Conservation (phyloP, 176 grass and related monocot species). For the Lolium rigidum region DNA sequence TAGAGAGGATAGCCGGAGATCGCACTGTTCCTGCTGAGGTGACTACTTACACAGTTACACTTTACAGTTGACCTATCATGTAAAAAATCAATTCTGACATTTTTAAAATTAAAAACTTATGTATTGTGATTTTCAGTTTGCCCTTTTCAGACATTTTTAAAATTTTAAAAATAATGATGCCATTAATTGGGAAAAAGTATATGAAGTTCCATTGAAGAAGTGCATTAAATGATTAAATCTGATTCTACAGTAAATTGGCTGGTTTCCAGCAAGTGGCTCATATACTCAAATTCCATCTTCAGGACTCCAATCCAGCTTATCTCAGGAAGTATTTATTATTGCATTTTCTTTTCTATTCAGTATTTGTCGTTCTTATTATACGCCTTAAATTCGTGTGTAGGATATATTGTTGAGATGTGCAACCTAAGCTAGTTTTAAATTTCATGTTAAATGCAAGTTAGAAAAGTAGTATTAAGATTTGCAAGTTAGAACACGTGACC, state of each 20-base stretch:
- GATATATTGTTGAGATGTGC: background rate
- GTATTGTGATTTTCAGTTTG: slow-evolving; percentile 8
- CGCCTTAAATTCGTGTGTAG: slow-evolving; percentile 2
- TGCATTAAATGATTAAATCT: slow-evolving; percentile 2
- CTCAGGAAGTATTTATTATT: slow-evolving; percentile 8
- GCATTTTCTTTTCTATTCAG: background rate
- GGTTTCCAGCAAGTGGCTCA: slow-evolving; percentile 15
- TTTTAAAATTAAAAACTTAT: background rate
- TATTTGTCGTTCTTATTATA: background rate
- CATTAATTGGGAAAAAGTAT: background rate
- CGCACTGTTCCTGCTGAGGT: slow-evolving; percentile 94
- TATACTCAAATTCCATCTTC: slow-evolving; percentile 22
- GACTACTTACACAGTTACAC: slow-evolving; percentile 38
- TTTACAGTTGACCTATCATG: background rate
- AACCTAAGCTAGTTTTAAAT: slow-evolving; percentile 8
- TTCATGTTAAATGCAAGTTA: background rate
- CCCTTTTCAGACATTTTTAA: background rate
- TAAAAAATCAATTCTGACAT: background rate
- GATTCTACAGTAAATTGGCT: slow-evolving; percentile 14
- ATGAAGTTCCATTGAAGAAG: background rate
- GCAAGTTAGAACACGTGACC: background rate
- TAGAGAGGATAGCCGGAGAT: slow-evolving; percentile 83
- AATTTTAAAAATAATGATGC: slow-evolving; percentile 13
- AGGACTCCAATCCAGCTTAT: slow-evolving; percentile 24
- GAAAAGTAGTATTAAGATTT: slow-evolving; percentile 20